These are phyloP conservation scores for Phytophthora sojae DNA, from an alignment of 352 stramenopile genomes.

Conservation along the genomic window DNA sequence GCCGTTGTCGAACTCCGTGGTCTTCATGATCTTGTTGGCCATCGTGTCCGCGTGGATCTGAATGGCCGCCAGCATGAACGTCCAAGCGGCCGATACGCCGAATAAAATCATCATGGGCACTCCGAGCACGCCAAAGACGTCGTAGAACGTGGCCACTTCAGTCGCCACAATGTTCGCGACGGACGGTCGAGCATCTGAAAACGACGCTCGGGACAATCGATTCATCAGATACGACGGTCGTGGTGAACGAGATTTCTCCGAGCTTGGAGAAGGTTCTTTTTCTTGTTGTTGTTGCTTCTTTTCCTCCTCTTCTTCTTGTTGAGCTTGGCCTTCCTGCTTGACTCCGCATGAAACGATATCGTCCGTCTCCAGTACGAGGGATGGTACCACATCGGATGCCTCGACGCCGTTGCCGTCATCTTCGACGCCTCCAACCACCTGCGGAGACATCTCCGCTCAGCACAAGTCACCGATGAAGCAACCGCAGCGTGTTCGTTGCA, in stretches of 20 bases:
- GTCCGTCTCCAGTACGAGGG: conserved; percentile 13
- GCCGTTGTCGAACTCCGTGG: conserved; percentile 36
- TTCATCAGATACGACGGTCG: background rate
- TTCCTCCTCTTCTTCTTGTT: background rate
- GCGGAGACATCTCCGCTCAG: background rate
- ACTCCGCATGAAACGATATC: conserved; percentile 6
- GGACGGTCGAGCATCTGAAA: background rate
- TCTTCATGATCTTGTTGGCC: conserved; percentile 40
- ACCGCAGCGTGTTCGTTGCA: background rate
- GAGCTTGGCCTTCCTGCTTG: background rate
- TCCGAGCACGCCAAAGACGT: conserved; percentile 37
- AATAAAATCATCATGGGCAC: conserved; percentile 43
- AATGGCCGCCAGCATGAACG: conserved; percentile 33
- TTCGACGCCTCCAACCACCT: background rate
- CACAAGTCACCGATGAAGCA: background rate
- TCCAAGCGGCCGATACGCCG: conserved; percentile 31
- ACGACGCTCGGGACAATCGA: background rate
- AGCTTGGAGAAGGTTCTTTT: background rate
- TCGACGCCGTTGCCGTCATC: background rate
- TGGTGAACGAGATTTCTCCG: background rate
- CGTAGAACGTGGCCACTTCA: conserved; percentile 21
- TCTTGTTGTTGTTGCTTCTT: background rate
- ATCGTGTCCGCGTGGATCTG: conserved; percentile 33
- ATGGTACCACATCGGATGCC: background rate
- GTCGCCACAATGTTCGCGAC: background rate